These are phyloP conservation scores for Ophiorrhiza pumila DNA, from an alignment of 257 asterid species.

Conservation along the genomic window DNA sequence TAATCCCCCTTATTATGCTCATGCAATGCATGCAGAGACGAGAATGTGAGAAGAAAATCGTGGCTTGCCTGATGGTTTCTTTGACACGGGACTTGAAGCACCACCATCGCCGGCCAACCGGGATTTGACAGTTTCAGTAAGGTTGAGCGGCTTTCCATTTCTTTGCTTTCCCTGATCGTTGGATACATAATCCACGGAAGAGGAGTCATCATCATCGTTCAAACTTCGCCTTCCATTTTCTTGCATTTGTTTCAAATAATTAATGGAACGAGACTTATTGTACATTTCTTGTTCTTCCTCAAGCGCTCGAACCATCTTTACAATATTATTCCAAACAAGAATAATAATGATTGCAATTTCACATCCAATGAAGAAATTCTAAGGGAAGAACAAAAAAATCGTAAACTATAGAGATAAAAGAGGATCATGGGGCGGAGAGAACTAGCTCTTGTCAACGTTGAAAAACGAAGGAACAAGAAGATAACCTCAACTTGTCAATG, in stretches of 20 bases:
- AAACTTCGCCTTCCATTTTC: constrained; percentile 26
- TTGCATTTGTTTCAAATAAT: constrained; percentile 36
- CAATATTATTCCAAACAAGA: background rate
- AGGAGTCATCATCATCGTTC: background rate
- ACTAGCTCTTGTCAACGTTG: background rate
- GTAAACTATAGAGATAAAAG: background rate
- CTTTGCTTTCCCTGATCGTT: background rate
- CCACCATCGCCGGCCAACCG: constrained; percentile 21
- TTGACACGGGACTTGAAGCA: constrained; percentile 15
- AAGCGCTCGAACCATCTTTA: constrained; percentile 45
- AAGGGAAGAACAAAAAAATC: background rate
- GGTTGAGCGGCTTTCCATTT: constrained; percentile 1
- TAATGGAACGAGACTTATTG: constrained; percentile 4
- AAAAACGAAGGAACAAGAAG: background rate
- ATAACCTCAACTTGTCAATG: background rate
- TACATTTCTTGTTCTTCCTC: constrained; percentile 44
- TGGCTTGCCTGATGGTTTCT: constrained; percentile 38
- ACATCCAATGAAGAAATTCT: background rate
- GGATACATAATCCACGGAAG: background rate
- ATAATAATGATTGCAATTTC: too few relatives aligned
- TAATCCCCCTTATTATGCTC: too few relatives aligned
- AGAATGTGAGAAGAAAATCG: background rate
- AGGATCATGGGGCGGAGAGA: constrained; percentile 1
- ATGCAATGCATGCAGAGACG: background rate
- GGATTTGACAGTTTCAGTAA: constrained; percentile 21